Evolutionary conservation across 202 grass and related monocot species (phyloP).

Genomic region (Carex arenaria): DNA sequence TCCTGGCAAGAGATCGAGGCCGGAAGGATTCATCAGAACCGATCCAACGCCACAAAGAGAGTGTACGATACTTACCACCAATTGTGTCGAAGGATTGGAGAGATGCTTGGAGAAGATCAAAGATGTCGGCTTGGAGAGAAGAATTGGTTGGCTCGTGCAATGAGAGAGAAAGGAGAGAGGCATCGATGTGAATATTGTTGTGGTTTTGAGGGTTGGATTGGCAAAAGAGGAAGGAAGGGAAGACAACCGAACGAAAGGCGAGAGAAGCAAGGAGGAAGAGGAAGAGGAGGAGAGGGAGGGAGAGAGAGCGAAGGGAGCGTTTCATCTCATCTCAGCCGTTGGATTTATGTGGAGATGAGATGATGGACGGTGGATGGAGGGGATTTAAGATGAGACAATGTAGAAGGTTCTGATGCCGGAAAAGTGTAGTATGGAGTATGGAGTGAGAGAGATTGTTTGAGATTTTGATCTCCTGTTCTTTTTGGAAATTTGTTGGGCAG

Average conservation of each 20-base stretch:
- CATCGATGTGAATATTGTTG: not conserved
- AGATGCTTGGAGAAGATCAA: constrained; percentile 13
- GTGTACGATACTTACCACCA: constrained; percentile 27
- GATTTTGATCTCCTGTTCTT: not conserved
- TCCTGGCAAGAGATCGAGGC: constrained; percentile 21
- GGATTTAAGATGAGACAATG: not conserved
- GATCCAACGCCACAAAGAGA: constrained; percentile 34
- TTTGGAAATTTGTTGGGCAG: not conserved
- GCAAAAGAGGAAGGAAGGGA: not conserved
- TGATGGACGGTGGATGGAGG: not conserved
- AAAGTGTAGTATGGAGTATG: not conserved
- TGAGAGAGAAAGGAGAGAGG: constrained; percentile 32
- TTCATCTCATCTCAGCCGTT: constrained; percentile 7
- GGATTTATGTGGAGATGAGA: not conserved
- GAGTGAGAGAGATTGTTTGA: not conserved
- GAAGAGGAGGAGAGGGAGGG: constrained; percentile 34
- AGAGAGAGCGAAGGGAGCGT: constrained; percentile 23
- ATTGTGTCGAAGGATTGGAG: constrained; percentile 33
- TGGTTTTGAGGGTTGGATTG: not conserved
- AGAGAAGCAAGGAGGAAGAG: constrained; percentile 2
- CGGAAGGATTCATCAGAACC: not conserved
- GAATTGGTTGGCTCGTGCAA: constrained; percentile 3
- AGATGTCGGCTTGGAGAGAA: constrained; percentile 23
- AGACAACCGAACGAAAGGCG: not conserved
- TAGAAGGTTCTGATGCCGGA: not conserved